Conservation (phyloP, 2,329 filamentous ascomycete genomes). For the Camptophora hylomeconis region DNA sequence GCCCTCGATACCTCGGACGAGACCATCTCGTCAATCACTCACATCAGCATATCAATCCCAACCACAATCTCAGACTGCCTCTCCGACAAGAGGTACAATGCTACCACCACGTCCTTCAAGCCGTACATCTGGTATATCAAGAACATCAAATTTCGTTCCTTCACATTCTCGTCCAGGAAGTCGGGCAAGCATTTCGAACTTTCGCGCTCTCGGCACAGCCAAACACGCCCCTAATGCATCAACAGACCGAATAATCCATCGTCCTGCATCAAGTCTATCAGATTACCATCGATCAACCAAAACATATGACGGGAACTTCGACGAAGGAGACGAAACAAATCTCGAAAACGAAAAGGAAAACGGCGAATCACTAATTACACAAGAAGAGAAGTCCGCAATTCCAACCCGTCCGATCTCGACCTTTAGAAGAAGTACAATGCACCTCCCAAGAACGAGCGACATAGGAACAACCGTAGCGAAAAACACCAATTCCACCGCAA, state of each 20-base stretch:
- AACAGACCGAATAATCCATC: slow-evolving; percentile 18
- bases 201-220: slow-evolving; percentile 10
- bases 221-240: slow-evolving; percentile 16
- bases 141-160: slow-evolving; percentile 12
- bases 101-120: slow-evolving; percentile 14
- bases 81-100: slow-evolving; percentile 13
- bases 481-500: slow-evolving; percentile 3
- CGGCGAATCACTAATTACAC: neutral
- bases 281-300: no score
- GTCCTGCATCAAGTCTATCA: slow-evolving; percentile 16
- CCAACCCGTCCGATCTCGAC: no score
- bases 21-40: slow-evolving; percentile 48
- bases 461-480: neutral
- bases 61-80: slow-evolving; percentile 35
- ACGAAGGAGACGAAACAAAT: slow-evolving; percentile 9
- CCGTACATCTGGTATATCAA: slow-evolving; percentile 17
- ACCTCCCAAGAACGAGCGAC: no score
- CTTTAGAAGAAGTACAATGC: no score
- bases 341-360: neutral
- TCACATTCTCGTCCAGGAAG: slow-evolving; percentile 15
- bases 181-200: slow-evolving; percentile 14
- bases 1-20: slow-evolving; percentile 11
- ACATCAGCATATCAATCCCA: slow-evolving; percentile 21
- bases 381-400: neutral
- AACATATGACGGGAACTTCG: slow-evolving; percentile 16